Base-by-base conservation (phyloP, 177 flowering plant species). In the Vitis hybrid region DNA sequence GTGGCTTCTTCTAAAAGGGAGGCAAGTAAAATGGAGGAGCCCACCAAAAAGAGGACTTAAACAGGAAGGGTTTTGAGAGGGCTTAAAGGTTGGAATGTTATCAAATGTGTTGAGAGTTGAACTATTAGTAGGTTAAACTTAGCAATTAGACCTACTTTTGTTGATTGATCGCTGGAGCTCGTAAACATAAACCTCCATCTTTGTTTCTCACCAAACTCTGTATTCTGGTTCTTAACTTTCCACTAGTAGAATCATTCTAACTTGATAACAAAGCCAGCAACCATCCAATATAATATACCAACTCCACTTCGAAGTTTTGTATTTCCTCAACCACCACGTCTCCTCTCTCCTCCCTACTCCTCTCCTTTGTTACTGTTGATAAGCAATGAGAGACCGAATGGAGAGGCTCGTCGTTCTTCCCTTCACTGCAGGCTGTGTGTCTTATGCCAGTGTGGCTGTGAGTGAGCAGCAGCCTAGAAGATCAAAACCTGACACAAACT, bases 341-440 rank as follows among this genome's bases (percentile, higher is more conserved):
- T 58, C 46, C 62, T 24, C 65, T 19, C 62, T 56, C 35, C 49
- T 21, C 21, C n/a, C 35, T 52, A n/a, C 51, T 52, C 52, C 49
- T 32, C 9, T 27, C 27, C 11, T 61, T 32, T 55, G 52, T 60
- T 40, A 62, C 18, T 59, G 55, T 79, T 67, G 62, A 75, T 81
- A 74, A 77, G 70, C 62, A 19, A 86, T 87, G 87, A 83, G 82
- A 79, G 83, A 84, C 32, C 73, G 77, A 66, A 83, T 90, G 90
- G 97, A 93, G 66, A 84, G 91, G 67, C 67, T 93, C 49, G 85
- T 83, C 4, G 70, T 93, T 67, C 87, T 90, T 78, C 94, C 93
- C 56, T 88, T 92, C 82, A 79, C 91, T 21, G 78, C 82, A 13
- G 91, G 96, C 2, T 92, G 97, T 60, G 81, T 82, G 51, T 91